Conservation (phyloP, 2,329 filamentous ascomycete genomes). For the Pyrenophora seminiperda region DNA sequence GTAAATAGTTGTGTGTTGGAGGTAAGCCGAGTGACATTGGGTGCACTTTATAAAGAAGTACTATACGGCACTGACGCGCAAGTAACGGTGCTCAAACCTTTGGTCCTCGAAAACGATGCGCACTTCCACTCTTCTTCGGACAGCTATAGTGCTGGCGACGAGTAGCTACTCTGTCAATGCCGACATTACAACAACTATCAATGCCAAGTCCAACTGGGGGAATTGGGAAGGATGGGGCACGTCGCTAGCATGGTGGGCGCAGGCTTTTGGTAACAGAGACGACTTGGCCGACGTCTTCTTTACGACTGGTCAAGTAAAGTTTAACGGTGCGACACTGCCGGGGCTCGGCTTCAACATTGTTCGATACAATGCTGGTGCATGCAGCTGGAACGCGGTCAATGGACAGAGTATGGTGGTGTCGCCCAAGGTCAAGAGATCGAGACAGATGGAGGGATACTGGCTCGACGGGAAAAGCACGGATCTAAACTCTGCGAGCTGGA, state of each 20-base stretch:
- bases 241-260: constrained; percentile 15
- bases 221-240: constrained; percentile 16
- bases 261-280: constrained; percentile 10
- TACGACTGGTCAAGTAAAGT: constrained; percentile 6
- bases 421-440: constrained; percentile 10
- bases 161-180: constrained; percentile 5
- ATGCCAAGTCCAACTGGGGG: constrained; percentile 14
- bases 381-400: constrained; percentile 11
- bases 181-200: constrained; percentile 7
- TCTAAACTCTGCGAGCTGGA: constrained; percentile 6
- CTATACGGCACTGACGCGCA: not conserved
- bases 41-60: not conserved
- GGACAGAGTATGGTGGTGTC: constrained; percentile 10
- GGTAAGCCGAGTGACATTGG: too few relatives aligned
- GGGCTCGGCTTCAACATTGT: constrained; percentile 12
- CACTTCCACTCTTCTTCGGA: constrained; percentile 2
- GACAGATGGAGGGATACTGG: constrained; percentile 16
- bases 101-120: constrained; percentile 5
- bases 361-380: constrained; percentile 16
- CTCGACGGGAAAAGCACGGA: constrained; percentile 11
- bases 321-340: constrained; percentile 7
- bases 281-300: constrained; percentile 15
- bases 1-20: too few relatives aligned
- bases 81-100: not conserved
- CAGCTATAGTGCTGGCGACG: constrained; percentile 4